Base-by-base conservation (phyloP, 2,329 filamentous ascomycete genomes). In the Cercospora sesami region DNA sequence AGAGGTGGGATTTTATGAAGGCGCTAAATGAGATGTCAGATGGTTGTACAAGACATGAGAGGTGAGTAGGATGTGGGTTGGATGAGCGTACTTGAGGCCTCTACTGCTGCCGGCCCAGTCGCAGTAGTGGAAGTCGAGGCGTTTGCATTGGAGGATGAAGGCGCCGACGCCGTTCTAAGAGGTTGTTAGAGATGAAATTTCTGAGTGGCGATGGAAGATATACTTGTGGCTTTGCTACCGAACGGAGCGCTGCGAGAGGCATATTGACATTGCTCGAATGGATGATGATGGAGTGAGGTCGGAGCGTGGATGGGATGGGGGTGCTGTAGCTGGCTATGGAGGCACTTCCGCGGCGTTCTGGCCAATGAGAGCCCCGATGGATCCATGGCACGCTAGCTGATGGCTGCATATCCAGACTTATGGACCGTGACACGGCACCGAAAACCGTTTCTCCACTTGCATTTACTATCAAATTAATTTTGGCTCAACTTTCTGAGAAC, bases 91-190 rank as follows among this genome's bases (percentile, higher is more conserved):
- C 92, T 96, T 95, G 93, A 98, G 97, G 78, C 95, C 95, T 77
- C 84, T 89, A 42, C 94, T 98, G 80, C 92, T 96, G 71, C 94
- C 95, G 67, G 91, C 92, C 88, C 91, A 94, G 86, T 98, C 93
- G 85, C 95, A 98, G 84, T 97, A 99, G 83, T 96, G 92, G 78
- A 99, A 92, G 80, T 97, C 92, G 80, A 99, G 85, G 78, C 90
- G 91, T 85, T 93, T 96, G 89, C 95, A 99, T 84, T 97, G 94
- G 67, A 97, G 88, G 81, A 99, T 92, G 85, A 98, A 98, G 79
- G 94, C 92, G 77, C 94, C 94, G 74, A 98, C 86, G 86, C 95
- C 95, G 84, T 99, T 98, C 94, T 98, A 76, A 21, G 31, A 59
- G 55, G 14, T 39, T 30, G 9, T 55, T 33, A 53, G n/a, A 39